These are phyloP conservation scores for Pleodorina starrii DNA, from an alignment of 139 green algal species.

Conservation along the genomic window DNA sequence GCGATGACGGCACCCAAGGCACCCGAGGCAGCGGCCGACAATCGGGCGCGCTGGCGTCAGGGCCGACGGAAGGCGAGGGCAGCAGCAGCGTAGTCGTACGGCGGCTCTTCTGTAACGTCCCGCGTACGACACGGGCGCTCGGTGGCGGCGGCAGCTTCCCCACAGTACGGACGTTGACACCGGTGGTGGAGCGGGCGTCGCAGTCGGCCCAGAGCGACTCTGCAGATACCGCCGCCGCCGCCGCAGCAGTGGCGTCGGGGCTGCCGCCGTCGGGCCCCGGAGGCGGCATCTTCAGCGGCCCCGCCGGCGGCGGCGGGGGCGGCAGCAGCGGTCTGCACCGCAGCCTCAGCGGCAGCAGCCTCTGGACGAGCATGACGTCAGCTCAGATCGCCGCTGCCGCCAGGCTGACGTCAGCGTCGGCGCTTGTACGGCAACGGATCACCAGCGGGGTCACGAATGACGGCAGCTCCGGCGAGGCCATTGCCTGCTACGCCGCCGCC, in stretches of 20 bases:
- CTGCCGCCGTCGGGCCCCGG: not conserved
- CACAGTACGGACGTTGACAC: not conserved
- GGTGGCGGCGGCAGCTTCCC: not conserved
- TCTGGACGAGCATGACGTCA: conserved; percentile 16
- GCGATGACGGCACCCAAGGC: not conserved
- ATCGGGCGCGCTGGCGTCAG: not conserved
- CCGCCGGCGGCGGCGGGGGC: not conserved
- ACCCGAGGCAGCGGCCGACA: not conserved
- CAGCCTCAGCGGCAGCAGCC: conserved; percentile 27
- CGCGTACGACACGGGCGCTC: not conserved
- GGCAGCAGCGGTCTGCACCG: not conserved
- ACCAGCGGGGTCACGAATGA: not conserved
- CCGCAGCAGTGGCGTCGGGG: not conserved
- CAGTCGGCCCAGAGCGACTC: not conserved
- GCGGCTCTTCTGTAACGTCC: not conserved
- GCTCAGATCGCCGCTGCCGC: conserved; percentile 21
- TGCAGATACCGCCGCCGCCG: not conserved
- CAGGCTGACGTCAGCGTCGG: conserved; percentile 40
- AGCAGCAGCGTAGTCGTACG: not conserved
- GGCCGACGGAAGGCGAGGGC: not conserved
- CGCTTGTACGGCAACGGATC: not conserved
- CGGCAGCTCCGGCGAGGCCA: conserved; percentile 10
- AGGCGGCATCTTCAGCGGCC: not conserved
- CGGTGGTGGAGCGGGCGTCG: not conserved
- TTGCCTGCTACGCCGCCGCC: not conserved